Conservation (phyloP, 371 early-diverging fungal species). For the Lichtheimia ornata region DNA sequence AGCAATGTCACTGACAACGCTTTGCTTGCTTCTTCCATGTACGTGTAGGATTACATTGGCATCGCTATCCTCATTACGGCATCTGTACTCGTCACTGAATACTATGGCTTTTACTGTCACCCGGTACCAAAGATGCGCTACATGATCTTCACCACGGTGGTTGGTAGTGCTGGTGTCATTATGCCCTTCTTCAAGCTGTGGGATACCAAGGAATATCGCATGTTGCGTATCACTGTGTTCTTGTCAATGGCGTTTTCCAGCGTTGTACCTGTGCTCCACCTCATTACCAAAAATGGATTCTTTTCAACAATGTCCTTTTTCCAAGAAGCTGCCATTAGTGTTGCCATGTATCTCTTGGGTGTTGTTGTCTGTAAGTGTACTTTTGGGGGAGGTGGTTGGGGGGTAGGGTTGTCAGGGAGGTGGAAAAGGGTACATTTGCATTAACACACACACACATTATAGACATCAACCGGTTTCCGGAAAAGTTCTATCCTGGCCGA, state of each 20-base stretch:
- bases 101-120: conserved; percentile 69
- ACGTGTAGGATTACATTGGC: conserved; percentile 61
- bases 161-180: conserved; percentile 60
- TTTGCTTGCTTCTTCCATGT: neutral
- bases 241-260: conserved; percentile 65
- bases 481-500: conserved; percentile 73
- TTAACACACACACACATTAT: conserved; percentile 14
- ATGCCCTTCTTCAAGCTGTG: conserved; percentile 63
- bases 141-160: conserved; percentile 57
- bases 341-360: conserved; percentile 57
- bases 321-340: conserved; percentile 52
- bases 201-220: conserved; percentile 52
- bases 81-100: conserved; percentile 58
- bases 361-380: conserved; percentile 38
- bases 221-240: conserved; percentile 64
- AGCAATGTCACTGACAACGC: too few relatives aligned
- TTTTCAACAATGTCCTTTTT: conserved; percentile 44
- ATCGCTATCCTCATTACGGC: conserved; percentile 71
- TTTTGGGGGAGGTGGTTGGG: neutral
- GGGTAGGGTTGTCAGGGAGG: neutral
- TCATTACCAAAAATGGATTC: conserved; percentile 48
- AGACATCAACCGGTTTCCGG: conserved; percentile 70
- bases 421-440: neutral
- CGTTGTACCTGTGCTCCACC: conserved; percentile 58
- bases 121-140: conserved; percentile 43